Conservation (phyloP, 179 eudicot genomes). For the Patellifolia procumbens region DNA sequence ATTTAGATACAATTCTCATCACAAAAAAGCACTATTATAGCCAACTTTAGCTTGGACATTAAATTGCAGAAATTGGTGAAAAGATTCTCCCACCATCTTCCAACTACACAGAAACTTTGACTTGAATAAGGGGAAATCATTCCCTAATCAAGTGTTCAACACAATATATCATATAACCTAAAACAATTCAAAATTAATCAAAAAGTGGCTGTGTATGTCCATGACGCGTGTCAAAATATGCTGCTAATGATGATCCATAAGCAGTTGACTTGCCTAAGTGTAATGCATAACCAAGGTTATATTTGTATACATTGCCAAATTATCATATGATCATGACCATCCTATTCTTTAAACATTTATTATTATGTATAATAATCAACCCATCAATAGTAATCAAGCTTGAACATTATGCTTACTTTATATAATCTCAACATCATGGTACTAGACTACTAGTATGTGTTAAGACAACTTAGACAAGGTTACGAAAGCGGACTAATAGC, state of each 20-base stretch:
- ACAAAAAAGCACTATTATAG: constrained; percentile 18
- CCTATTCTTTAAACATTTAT: background rate
- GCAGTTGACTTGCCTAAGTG: constrained; percentile 28
- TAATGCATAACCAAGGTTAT: constrained; percentile 3
- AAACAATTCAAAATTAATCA: too few species aligned
- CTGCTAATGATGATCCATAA: background rate
- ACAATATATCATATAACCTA: background rate
- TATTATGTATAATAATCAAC: background rate
- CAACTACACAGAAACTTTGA: constrained; percentile 44
- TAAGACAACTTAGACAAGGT: background rate
- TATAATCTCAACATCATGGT: constrained; percentile 15
- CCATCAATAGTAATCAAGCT: constrained; percentile 9
- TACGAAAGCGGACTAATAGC: constrained; percentile 4
- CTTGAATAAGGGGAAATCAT: constrained; percentile 39
- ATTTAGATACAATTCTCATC: constrained; percentile 19
- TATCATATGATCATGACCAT: constrained; percentile 25
- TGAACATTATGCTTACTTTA: constrained; percentile 18
- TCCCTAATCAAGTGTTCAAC: constrained; percentile 27
- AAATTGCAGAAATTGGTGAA: constrained; percentile 27
- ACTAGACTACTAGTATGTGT: constrained; percentile 5
- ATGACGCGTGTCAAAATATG: constrained; percentile 19
- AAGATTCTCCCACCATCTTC: constrained; percentile 45
- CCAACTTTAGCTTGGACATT: constrained; percentile 18
- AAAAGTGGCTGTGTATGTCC: constrained; percentile 7
- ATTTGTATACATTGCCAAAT: background rate